Evolutionary conservation across 2,329 filamentous ascomycete genomes (phyloP).

Genomic region (Incumbomyces delicatus): DNA sequence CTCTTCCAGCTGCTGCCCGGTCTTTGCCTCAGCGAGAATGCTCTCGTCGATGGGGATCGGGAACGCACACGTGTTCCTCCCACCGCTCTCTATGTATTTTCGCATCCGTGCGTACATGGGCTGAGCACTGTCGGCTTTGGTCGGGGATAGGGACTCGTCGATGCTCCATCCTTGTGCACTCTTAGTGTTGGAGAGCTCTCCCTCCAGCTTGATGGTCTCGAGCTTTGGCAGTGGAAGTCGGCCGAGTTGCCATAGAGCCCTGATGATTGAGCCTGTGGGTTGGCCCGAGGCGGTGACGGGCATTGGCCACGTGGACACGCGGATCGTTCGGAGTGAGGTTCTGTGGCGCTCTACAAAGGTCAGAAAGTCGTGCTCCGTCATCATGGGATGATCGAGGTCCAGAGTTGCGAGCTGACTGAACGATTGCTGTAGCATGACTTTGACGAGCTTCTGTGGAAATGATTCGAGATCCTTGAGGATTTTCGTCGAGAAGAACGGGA

Average conservation of each 20-base stretch:
- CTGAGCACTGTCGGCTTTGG: not conserved
- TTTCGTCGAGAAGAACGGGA: not conserved
- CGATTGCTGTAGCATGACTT: not conserved
- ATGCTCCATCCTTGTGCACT: not conserved
- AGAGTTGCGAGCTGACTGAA: not conserved
- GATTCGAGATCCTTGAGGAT: slow-evolving; percentile 1
- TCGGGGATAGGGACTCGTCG: not conserved
- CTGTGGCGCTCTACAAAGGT: not conserved
- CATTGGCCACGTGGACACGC: slow-evolving; percentile 2
- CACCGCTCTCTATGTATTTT: not conserved
- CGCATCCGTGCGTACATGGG: not conserved
- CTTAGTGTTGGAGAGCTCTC: not conserved
- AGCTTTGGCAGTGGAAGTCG: not conserved
- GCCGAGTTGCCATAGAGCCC: not conserved
- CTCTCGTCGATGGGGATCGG: not conserved
- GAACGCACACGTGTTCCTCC: not conserved
- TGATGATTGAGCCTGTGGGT: slow-evolving; percentile 3
- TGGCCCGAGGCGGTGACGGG: not conserved
- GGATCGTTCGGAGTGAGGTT: not conserved
- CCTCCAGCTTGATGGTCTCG: not conserved
- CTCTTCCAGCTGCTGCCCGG: not conserved
- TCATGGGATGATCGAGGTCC: not conserved
- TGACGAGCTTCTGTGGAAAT: slow-evolving; percentile 3
- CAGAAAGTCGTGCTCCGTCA: slow-evolving; percentile 5
- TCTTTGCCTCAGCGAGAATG: not conserved